phyloP scores from a whole-genome alignment of 2,329 filamentous ascomycete species.

The Claviceps sp. region DNA sequence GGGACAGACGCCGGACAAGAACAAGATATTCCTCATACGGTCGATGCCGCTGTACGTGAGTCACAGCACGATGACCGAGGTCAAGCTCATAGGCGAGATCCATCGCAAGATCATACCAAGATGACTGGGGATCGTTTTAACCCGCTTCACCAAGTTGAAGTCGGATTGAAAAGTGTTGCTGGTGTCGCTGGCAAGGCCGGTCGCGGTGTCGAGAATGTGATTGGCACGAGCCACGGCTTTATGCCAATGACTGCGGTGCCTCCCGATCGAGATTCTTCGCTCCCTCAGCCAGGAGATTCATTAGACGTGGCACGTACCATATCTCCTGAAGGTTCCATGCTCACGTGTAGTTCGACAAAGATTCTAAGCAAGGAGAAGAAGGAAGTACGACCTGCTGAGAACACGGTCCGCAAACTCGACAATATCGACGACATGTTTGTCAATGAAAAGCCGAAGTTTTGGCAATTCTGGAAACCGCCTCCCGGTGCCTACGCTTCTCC shows the following conservation, averaged over 20 bases:
- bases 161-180: conserved; percentile 33
- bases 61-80: conserved; percentile 11
- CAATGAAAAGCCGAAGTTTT: conserved; percentile 36
- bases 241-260: conserved; percentile 14
- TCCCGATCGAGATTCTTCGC: conserved; percentile 8
- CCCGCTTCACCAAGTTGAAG: conserved; percentile 32
- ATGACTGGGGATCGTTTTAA: conserved; percentile 10
- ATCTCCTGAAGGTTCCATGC: conserved; percentile 22
- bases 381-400: conserved; percentile 18
- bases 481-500: conserved; percentile 47
- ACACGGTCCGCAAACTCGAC: conserved; percentile 38
- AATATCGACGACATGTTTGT: conserved; percentile 36
- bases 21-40: conserved; percentile 38
- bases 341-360: conserved; percentile 26
- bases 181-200: conserved; percentile 30
- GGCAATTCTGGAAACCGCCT: conserved; percentile 52
- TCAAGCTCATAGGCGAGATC: neutral
- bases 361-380: conserved; percentile 6
- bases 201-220: conserved; percentile 35
- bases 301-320: conserved; percentile 21
- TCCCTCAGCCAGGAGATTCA: conserved; percentile 13
- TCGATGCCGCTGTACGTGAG: conserved; percentile 32
- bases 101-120: conserved; percentile 4
- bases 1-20: conserved; percentile 39
- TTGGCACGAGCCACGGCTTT: conserved; percentile 45